Evolutionary conservation across 352 stramenopile genomes (phyloP).

Genomic region (Thalassiosira exigua): DNA sequence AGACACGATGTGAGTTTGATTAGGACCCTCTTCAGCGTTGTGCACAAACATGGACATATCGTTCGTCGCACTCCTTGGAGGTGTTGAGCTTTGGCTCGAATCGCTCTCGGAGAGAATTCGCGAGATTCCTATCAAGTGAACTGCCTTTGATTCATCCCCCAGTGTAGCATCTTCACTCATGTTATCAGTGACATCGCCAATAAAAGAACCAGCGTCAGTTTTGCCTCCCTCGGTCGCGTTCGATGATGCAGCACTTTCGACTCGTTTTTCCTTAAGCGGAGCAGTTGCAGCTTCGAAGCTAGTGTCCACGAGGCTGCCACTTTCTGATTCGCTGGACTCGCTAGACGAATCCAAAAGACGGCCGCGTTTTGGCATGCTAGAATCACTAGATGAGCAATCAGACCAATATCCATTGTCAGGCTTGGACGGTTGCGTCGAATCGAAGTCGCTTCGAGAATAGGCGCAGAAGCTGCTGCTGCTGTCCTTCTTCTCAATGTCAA

Average conservation of each 20-base stretch:
- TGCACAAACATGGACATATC: too few species aligned
- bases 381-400: too few species aligned
- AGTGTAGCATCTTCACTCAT: background rate
- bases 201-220: too few species aligned
- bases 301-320: background rate
- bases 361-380: too few species aligned
- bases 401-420: background rate
- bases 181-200: conserved; percentile 8
- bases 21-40: too few species aligned
- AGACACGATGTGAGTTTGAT: too few species aligned
- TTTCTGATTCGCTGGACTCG: background rate
- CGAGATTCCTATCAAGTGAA: conserved; percentile 26
- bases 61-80: too few species aligned
- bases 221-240: too few species aligned
- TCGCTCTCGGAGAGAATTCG: conserved; percentile 18
- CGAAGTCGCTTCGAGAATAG: conserved; percentile 39
- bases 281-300: conserved; percentile 13
- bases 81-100: conserved; percentile 2
- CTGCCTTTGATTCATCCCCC: conserved; percentile 1
- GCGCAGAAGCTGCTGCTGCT: conserved; percentile 26
- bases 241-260: too few species aligned
- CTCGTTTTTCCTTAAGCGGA: too few species aligned
- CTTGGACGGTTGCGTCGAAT: conserved; percentile 19
- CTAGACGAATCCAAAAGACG: too few species aligned
- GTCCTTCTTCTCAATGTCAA: conserved; percentile 15